phyloP scores from a whole-genome alignment of 768 basidiomycete genomes.

The Pisolithus microcarpus region DNA sequence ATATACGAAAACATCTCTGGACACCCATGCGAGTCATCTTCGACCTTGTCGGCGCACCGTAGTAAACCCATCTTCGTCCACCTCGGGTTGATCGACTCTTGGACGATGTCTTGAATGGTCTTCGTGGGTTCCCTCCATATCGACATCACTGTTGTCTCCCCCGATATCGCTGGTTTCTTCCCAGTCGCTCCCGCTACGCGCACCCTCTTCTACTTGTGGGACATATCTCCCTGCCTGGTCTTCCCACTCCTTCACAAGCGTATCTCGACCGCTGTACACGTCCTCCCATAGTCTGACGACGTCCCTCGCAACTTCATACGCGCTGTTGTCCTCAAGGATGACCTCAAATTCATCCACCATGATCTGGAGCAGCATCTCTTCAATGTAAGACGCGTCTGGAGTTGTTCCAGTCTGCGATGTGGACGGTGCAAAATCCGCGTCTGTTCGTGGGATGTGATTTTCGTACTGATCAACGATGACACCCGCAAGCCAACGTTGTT shows the following conservation, averaged over 20 bases:
- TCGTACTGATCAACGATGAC: constrained; percentile 78
- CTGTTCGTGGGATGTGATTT: constrained; percentile 34
- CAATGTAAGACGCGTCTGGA: constrained; percentile 71
- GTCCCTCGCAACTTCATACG: constrained; percentile 64
- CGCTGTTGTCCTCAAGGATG: constrained; percentile 78
- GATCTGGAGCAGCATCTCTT: constrained; percentile 73
- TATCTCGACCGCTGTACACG: constrained; percentile 34
- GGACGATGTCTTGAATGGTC: constrained; percentile 27
- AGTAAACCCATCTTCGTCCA: constrained; percentile 93
- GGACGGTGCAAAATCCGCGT: not conserved
- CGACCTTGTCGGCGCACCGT: constrained; percentile 57
- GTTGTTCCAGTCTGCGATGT: constrained; percentile 1
- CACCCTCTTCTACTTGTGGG: constrained; percentile 35
- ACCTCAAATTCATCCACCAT: constrained; percentile 87
- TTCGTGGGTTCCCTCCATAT: constrained; percentile 34
- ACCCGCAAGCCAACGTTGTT: constrained; percentile 81
- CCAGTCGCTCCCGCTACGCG: constrained; percentile 36
- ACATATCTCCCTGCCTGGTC: constrained; percentile 52
- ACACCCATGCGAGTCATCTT: constrained; percentile 23
- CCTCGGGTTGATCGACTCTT: constrained; percentile 50
- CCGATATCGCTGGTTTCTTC: constrained; percentile 41
- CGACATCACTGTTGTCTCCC: constrained; percentile 26
- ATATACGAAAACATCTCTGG: no score
- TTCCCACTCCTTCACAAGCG: constrained; percentile 56
- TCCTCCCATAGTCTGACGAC: constrained; percentile 64